A percentile compares a stretch with the other conserved stretches of the same genome.
phyloP scores from a whole-genome alignment of 306 rosid genomes.

The Trifolium subterraneum region DNA sequence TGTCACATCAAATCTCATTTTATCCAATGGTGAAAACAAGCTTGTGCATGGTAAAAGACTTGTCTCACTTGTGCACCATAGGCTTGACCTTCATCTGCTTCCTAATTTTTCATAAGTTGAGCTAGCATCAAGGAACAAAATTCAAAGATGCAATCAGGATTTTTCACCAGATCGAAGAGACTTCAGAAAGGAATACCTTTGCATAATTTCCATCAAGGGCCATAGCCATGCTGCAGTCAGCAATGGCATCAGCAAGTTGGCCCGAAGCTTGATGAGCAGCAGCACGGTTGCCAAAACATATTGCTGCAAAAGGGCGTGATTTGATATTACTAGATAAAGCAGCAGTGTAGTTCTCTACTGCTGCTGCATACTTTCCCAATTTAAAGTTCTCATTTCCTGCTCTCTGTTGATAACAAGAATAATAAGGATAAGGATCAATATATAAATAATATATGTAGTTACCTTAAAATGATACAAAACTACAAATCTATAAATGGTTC shows the following conservation, averaged over 20 bases:
- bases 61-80: too few species aligned
- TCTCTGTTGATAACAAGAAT: conserved; percentile 59
- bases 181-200: conserved; percentile 63
- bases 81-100: neutral
- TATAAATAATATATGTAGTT: conserved; percentile 15
- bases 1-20: too few species aligned
- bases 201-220: conserved; percentile 81
- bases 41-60: too few species aligned
- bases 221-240: conserved; percentile 91
- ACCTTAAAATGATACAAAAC: conserved; percentile 34
- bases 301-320: conserved; percentile 82
- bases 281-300: conserved; percentile 94
- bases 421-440: conserved; percentile 22
- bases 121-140: conserved; percentile 30
- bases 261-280: conserved; percentile 92
- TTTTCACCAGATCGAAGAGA: conserved; percentile 30
- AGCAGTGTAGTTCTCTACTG: conserved; percentile 75
- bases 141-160: conserved; percentile 28
- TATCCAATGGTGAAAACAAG: too few species aligned
- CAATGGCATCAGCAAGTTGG: conserved; percentile 89
- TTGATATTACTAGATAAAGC: conserved; percentile 75
- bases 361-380: conserved; percentile 69
- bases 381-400: conserved; percentile 86
- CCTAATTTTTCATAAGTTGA: conserved; percentile 19
- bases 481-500: conserved; percentile 33